phyloP scores from a whole-genome alignment of 2,329 filamentous ascomycete genomes.

The Talaromyces funiculosus region DNA sequence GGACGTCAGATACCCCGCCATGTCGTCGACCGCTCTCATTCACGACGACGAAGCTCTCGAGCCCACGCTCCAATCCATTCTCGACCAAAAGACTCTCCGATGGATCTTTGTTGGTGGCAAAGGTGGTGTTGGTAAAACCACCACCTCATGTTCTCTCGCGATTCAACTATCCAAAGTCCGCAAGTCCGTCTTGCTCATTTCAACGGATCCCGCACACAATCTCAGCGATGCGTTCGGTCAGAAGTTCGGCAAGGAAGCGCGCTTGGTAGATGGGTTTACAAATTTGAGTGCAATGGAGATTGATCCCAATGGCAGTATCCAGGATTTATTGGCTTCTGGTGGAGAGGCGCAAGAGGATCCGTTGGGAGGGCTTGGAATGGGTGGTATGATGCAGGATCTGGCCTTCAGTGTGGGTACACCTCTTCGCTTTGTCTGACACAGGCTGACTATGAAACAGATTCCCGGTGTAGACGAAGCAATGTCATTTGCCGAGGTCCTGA shows the following conservation, averaged over 20 bases:
- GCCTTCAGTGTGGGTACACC: conserved; percentile 68
- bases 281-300: conserved; percentile 99
- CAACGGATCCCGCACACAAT: conserved; percentile 97
- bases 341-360: conserved; percentile 62
- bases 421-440: neutral
- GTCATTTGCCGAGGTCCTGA: conserved; percentile 98
- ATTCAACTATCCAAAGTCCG: conserved; percentile 95
- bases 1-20: conserved; percentile 15
- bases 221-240: conserved; percentile 95
- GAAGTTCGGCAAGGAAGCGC: conserved; percentile 98
- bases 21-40: conserved; percentile 40
- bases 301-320: conserved; percentile 95
- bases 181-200: conserved; percentile 94
- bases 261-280: conserved; percentile 82
- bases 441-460: conserved; percentile 56
- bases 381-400: conserved; percentile 97
- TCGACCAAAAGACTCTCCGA: conserved; percentile 89
- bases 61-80: conserved; percentile 86
- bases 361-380: conserved; percentile 66
- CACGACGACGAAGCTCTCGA: conserved; percentile 69
- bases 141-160: conserved; percentile 96
- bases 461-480: conserved; percentile 98
- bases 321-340: conserved; percentile 75
- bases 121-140: conserved; percentile 97
- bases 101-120: conserved; percentile 99